Conservation (phyloP, 1,284 basidiomycete species). For the Apiotrichum akiyoshidainum region DNA sequence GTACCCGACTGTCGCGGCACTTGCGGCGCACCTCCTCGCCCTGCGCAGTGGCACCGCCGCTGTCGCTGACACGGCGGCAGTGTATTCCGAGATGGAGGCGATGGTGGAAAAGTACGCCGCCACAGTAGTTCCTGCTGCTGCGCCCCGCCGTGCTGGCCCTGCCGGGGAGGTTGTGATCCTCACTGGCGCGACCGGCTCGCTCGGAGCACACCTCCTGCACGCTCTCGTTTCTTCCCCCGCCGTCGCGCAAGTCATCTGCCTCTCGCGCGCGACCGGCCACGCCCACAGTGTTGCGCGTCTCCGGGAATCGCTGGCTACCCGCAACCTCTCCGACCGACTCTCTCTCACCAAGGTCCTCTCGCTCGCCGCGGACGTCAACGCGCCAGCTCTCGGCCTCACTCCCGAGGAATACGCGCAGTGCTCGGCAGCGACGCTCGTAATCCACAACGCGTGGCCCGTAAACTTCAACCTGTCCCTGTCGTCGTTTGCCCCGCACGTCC, state of each 20-base stretch:
- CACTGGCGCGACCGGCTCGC: constrained; percentile 62
- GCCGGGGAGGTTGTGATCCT: constrained; percentile 43
- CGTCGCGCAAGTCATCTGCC: constrained; percentile 56
- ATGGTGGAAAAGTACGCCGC: constrained; percentile 53
- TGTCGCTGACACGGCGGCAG: neutral
- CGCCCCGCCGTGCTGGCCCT: constrained; percentile 4
- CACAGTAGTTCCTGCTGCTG: constrained; percentile 18
- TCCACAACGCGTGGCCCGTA: constrained; percentile 55
- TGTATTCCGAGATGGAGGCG: constrained; percentile 42
- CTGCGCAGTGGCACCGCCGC: constrained; percentile 34
- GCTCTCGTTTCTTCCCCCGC: constrained; percentile 47
- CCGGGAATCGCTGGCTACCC: constrained; percentile 34
- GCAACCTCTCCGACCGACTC: constrained; percentile 23
- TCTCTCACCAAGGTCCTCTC: constrained; percentile 47
- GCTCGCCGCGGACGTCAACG: constrained; percentile 54
- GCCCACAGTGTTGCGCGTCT: constrained; percentile 35
- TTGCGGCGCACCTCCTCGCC: constrained; percentile 35
- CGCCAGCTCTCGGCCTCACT: constrained; percentile 52
- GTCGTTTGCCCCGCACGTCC: constrained; percentile 58
- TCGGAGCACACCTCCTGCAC: constrained; percentile 61
- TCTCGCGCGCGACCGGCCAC: constrained; percentile 50
- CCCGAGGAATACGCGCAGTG: constrained; percentile 23
- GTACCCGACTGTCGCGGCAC: constrained; percentile 40
- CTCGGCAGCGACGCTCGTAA: constrained; percentile 51
- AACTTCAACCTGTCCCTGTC: constrained; percentile 50